phyloP scores from a whole-genome alignment of 1,284 basidiomycete genomes.

The Peniophora sp. region DNA sequence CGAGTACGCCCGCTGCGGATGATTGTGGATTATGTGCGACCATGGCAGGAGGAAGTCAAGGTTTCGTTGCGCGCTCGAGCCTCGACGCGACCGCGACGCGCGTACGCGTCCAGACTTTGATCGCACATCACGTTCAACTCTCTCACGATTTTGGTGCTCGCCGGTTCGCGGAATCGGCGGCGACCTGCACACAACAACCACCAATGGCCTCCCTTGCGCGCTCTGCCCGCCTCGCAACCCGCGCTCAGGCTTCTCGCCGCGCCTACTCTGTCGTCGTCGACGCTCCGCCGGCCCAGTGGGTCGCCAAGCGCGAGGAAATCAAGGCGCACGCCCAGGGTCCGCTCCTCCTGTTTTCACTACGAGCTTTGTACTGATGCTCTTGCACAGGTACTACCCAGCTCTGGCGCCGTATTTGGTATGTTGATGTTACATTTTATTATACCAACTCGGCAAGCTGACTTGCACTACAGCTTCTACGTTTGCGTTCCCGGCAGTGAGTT shows the following conservation, averaged over 20 bases:
- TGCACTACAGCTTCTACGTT: slow-evolving; percentile 53
- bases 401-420: slow-evolving; percentile 81
- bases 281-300: slow-evolving; percentile 34
- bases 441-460: not conserved
- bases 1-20: slow-evolving; percentile 83
- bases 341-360: slow-evolving; percentile 7
- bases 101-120: slow-evolving; percentile 13
- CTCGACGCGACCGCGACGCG: slow-evolving; percentile 13
- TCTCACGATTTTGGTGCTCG: no score
- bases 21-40: slow-evolving; percentile 56
- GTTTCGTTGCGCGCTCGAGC: slow-evolving; percentile 1
- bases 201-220: slow-evolving; percentile 52
- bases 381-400: slow-evolving; percentile 61
- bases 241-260: slow-evolving; percentile 26
- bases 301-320: slow-evolving; percentile 49
- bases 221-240: slow-evolving; percentile 33
- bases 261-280: slow-evolving; percentile 30
- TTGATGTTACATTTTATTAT: slow-evolving; percentile 3
- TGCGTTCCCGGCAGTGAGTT: slow-evolving; percentile 66
- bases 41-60: slow-evolving; percentile 4
- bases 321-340: slow-evolving; percentile 63
- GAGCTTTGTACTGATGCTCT: slow-evolving; percentile 5
- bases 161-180: no score
- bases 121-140: not conserved
- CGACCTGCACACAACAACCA: not conserved